Evolutionary conservation across 129 eudicot genomes (phyloP).

Genomic region (Flaveria trinervia): DNA sequence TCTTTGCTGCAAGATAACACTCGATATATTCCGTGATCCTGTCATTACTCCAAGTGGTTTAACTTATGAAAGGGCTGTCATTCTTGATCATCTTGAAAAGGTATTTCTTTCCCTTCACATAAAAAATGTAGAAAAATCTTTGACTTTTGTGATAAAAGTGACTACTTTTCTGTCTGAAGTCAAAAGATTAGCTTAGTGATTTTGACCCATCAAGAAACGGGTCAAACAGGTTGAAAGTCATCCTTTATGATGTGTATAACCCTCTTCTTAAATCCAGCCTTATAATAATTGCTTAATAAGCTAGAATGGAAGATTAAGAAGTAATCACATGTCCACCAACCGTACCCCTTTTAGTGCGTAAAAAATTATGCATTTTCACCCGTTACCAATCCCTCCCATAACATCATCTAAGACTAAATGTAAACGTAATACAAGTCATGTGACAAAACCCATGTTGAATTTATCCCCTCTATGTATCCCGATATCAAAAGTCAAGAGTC

Average conservation of each 20-base stretch:
- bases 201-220: neutral
- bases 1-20: slow-evolving; percentile 89
- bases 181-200: neutral
- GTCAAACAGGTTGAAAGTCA: neutral
- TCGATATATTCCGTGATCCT: slow-evolving; percentile 94
- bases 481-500: neutral
- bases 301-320: neutral
- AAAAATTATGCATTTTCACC: neutral
- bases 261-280: neutral
- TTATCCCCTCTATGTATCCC: neutral
- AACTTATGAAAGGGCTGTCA: slow-evolving; percentile 81
- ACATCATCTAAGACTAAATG: neutral
- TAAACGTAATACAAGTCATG: neutral
- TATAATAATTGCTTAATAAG: neutral
- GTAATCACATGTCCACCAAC: neutral
- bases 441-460: neutral
- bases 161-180: neutral
- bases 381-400: neutral
- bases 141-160: slow-evolving; percentile 3
- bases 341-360: neutral
- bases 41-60: slow-evolving; percentile 93
- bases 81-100: slow-evolving; percentile 85
- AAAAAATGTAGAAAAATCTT: neutral
- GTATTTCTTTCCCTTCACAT: slow-evolving; percentile 36
- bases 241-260: neutral